These are phyloP conservation scores for Prunus salicina DNA, from an alignment of 306 rosid species.

Conservation along the genomic window DNA sequence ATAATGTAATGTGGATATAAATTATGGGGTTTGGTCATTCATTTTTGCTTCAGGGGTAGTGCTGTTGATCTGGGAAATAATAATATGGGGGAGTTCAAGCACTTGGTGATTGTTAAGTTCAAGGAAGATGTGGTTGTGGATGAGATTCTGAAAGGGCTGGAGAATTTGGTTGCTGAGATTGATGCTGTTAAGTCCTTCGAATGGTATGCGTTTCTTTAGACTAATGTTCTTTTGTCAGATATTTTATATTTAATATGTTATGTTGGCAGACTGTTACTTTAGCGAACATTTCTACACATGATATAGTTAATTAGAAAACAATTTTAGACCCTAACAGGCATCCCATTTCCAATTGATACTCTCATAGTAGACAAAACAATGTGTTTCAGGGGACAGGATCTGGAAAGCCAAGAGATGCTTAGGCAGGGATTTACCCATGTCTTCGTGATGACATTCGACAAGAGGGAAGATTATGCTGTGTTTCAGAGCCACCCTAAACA, in stretches of 20 bases:
- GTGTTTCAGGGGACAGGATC: conserved; percentile 71
- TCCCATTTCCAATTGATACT: neutral
- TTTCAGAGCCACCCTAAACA: conserved; percentile 77
- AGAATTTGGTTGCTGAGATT: conserved; percentile 66
- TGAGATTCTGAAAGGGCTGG: conserved; percentile 66
- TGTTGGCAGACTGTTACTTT: neutral
- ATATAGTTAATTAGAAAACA: neutral
- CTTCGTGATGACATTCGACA: conserved; percentile 74
- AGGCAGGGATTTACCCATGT: conserved; percentile 92
- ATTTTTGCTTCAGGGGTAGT: conserved; percentile 26
- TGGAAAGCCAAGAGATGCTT: conserved; percentile 70
- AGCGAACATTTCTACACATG: neutral
- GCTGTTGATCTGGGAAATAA: neutral
- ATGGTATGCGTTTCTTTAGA: conserved; percentile 40
- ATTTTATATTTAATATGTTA: neutral
- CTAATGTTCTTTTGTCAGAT: neutral
- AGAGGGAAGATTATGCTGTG: conserved; percentile 64
- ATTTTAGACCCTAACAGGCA: neutral
- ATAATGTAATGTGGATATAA: conserved; percentile 31
- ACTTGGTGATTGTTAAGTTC: conserved; percentile 79
- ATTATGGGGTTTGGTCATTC: conserved; percentile 18
- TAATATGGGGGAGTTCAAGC: conserved; percentile 78
- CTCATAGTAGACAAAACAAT: neutral
- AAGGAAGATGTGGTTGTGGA: conserved; percentile 70
- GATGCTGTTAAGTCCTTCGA: conserved; percentile 77